phyloP scores from a whole-genome alignment of 2,329 filamentous ascomycete species.

The Pleurostoma richardsiae region DNA sequence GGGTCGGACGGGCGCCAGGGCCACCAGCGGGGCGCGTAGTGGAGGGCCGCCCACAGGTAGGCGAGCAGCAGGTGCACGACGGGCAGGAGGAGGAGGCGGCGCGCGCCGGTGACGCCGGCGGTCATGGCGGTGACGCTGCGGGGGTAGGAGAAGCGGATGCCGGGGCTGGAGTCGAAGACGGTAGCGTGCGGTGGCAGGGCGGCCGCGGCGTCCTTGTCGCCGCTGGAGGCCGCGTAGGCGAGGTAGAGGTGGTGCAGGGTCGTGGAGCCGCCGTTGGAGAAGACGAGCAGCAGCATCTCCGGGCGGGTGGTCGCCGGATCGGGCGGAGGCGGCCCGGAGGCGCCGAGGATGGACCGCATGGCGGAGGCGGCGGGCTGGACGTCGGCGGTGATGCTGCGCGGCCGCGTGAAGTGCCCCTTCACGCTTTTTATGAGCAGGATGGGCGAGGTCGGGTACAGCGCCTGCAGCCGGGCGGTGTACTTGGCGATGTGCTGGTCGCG shows the following conservation, averaged over 20 bases:
- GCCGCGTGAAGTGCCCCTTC: slow-evolving; percentile 27
- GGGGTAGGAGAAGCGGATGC: slow-evolving; percentile 29
- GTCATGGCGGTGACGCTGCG: slow-evolving; percentile 33
- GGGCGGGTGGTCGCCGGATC: slow-evolving; percentile 13
- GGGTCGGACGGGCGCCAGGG: slow-evolving; percentile 19
- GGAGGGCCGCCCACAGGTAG: slow-evolving; percentile 18
- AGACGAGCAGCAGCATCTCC: slow-evolving; percentile 40
- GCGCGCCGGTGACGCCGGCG: slow-evolving; percentile 22
- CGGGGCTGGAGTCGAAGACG: slow-evolving; percentile 44
- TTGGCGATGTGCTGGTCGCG: slow-evolving; percentile 45
- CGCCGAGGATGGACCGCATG: slow-evolving; percentile 22
- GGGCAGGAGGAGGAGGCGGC: slow-evolving; percentile 19
- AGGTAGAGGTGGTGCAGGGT: slow-evolving; percentile 32
- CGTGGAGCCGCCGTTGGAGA: slow-evolving; percentile 47
- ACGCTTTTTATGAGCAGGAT: slow-evolving; percentile 42
- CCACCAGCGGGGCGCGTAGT: slow-evolving; percentile 10
- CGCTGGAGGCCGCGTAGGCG: slow-evolving; percentile 21
- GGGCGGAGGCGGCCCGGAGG: slow-evolving; percentile 7
- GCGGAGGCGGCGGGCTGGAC: slow-evolving; percentile 33
- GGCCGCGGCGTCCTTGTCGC: slow-evolving; percentile 10
- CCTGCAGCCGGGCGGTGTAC: slow-evolving; percentile 40
- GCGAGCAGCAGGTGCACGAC: slow-evolving; percentile 27
- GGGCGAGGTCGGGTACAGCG: slow-evolving; percentile 34
- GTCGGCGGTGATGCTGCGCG: slow-evolving; percentile 21
- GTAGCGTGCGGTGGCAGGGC: slow-evolving; percentile 35